Evolutionary conservation across 169 alveolate species (phyloP).

Genomic region (Plasmodium gallinaceum): DNA sequence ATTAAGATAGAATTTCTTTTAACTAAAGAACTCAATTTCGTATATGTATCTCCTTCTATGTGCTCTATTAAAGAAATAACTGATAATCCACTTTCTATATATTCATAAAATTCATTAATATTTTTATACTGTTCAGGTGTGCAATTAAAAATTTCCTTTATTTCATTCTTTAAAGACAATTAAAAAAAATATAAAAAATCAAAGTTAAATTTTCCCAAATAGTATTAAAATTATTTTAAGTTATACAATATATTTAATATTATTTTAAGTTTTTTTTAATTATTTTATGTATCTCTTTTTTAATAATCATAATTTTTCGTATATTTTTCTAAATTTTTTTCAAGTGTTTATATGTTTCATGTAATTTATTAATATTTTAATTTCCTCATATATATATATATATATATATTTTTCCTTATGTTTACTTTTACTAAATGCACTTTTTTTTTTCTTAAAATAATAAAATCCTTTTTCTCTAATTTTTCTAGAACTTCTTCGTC

Average conservation of each 20-base stretch:
- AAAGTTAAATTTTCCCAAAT: neutral
- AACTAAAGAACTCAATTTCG: slow-evolving; percentile 29
- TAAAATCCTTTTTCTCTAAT: slow-evolving; percentile 65
- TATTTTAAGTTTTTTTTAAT: too few species aligned
- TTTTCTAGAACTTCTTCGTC: slow-evolving; percentile 73
- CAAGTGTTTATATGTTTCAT: neutral
- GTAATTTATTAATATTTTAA: neutral
- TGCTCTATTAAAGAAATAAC: slow-evolving; percentile 45
- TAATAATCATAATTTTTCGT: neutral
- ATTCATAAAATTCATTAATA: slow-evolving; percentile 57
- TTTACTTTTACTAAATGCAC: slow-evolving; percentile 74
- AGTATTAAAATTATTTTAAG: neutral
- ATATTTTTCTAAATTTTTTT: neutral
- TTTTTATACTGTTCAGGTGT: slow-evolving; percentile 57
- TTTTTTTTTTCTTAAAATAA: slow-evolving; percentile 59
- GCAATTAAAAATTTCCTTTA: slow-evolving; percentile 40
- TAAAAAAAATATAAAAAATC: slow-evolving; percentile 11
- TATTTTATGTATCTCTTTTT: too few species aligned
- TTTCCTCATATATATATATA: slow-evolving; percentile 1
- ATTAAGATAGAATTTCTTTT: slow-evolving; percentile 54
- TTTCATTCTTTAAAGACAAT: slow-evolving; percentile 25
- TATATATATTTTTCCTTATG: slow-evolving; percentile 14
- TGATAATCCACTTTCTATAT: slow-evolving; percentile 72
- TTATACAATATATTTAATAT: too few species aligned
- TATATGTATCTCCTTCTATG: slow-evolving; percentile 33